Percentiles rank a stretch among this genome's conserved stretches.
phyloP scores from a whole-genome alignment of 352 stramenopile genomes.

The Phytophthora constricta region DNA sequence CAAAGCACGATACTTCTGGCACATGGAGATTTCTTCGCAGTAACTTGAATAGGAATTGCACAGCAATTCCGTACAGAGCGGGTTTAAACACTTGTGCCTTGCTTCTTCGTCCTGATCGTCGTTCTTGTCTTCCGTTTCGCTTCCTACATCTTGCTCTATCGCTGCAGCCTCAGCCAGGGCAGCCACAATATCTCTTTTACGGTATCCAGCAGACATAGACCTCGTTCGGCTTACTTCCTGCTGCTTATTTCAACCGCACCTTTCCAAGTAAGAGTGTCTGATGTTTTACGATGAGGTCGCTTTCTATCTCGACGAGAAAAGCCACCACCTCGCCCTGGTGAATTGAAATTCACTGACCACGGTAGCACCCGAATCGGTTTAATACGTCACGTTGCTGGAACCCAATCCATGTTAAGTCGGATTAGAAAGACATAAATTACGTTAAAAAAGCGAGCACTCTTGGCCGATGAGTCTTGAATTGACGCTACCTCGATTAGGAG shows the following conservation, averaged over 20 bases:
- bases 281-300: slow-evolving; percentile 13
- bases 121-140: background rate
- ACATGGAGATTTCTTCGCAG: slow-evolving; percentile 49
- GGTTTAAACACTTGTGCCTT: slow-evolving; percentile 40
- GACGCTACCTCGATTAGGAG: slow-evolving; percentile 45
- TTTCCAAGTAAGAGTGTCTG: no score
- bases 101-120: background rate
- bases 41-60: slow-evolving; percentile 39
- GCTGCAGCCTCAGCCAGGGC: slow-evolving; percentile 14
- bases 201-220: background rate
- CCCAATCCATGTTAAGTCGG: background rate
- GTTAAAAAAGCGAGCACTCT: no score
- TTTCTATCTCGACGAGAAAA: slow-evolving; percentile 20
- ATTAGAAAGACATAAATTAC: no score
- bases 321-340: background rate
- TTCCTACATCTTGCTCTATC: slow-evolving; percentile 2
- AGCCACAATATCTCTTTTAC: slow-evolving; percentile 5
- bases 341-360: slow-evolving; percentile 25
- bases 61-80: slow-evolving; percentile 47
- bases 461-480: slow-evolving; percentile 16
- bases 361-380: background rate
- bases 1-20: slow-evolving; percentile 54
- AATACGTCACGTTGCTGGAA: no score
- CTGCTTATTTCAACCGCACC: no score
- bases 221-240: no score